These are phyloP conservation scores for Hypseocharis bilobata DNA, from an alignment of 441 rosid species.

Conservation along the genomic window DNA sequence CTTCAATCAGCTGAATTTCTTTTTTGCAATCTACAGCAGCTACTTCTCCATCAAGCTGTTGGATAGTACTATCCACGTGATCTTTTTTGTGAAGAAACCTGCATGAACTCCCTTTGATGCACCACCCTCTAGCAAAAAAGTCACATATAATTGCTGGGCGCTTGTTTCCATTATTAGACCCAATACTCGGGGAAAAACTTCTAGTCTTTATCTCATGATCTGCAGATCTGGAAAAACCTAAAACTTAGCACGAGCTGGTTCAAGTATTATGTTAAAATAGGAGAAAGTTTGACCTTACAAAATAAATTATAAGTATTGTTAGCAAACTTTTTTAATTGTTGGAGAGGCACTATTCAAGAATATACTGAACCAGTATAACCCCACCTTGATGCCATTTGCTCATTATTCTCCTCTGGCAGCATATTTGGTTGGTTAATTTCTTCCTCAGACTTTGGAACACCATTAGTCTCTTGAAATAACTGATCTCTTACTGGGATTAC, in stretches of 20 bases:
- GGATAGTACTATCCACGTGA: constrained; percentile 21
- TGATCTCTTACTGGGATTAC: constrained; percentile 10
- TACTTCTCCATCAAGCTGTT: constrained; percentile 26
- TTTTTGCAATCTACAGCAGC: constrained; percentile 31
- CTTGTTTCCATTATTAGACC: constrained; percentile 33
- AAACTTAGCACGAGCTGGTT: constrained; percentile 26
- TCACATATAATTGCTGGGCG: constrained; percentile 51
- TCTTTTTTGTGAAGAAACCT: constrained; percentile 66
- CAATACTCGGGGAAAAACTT: constrained; percentile 34
- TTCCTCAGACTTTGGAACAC: constrained; percentile 21
- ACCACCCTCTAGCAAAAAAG: constrained; percentile 82
- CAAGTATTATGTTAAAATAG: constrained; percentile 1
- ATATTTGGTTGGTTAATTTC: constrained; percentile 25
- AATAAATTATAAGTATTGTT: constrained; percentile 15
- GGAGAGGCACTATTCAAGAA: constrained; percentile 14
- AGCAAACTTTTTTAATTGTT: constrained; percentile 16
- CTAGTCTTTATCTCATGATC: constrained; percentile 31
- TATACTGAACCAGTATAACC: constrained; percentile 16
- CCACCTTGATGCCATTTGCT: constrained; percentile 43
- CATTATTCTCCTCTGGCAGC: constrained; percentile 26
- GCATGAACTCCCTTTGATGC: constrained; percentile 68
- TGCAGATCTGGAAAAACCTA: constrained; percentile 43
- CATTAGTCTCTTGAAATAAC: constrained; percentile 17
- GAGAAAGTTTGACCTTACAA: neutral
- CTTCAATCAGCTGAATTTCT: constrained; percentile 36